Evolutionary conservation across 2,329 filamentous ascomycete genomes (phyloP).

Genomic region (Colletotrichum liaoningense): DNA sequence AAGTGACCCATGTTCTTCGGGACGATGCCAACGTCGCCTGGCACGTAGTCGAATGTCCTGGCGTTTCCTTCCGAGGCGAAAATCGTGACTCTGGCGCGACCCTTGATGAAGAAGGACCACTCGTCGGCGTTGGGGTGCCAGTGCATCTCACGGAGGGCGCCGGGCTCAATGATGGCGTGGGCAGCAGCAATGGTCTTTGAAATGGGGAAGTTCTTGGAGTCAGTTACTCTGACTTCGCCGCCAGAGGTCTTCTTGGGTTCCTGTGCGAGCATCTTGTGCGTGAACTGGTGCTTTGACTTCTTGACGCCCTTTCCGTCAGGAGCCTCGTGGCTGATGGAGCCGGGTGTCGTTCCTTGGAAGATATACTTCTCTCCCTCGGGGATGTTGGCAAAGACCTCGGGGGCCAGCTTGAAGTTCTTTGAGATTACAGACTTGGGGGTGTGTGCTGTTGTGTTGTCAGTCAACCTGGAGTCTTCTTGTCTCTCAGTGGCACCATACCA

Average conservation of each 20-base stretch:
- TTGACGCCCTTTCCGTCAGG: constrained; percentile 72
- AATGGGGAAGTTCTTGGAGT: constrained; percentile 79
- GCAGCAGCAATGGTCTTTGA: constrained; percentile 80
- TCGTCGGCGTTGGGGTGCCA: constrained; percentile 86
- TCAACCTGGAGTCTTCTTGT: too few relatives aligned
- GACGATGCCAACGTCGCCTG: constrained; percentile 82
- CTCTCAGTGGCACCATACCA: constrained; percentile 51
- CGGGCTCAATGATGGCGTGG: constrained; percentile 76
- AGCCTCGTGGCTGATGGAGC: constrained; percentile 72
- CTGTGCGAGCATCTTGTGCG: constrained; percentile 78
- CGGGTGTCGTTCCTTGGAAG: constrained; percentile 76
- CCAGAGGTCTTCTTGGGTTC: constrained; percentile 74
- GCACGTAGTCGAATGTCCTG: constrained; percentile 79
- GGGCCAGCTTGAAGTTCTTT: constrained; percentile 80
- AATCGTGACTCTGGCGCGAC: constrained; percentile 78
- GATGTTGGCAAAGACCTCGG: constrained; percentile 76
- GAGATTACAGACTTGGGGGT: constrained; percentile 78
- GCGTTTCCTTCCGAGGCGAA: constrained; percentile 77
- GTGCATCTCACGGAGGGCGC: constrained; percentile 82
- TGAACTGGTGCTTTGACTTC: constrained; percentile 76
- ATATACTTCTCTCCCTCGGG: constrained; percentile 80
- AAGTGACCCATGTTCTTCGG: constrained; percentile 84
- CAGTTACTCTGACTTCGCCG: constrained; percentile 78
- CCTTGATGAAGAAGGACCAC: constrained; percentile 83
- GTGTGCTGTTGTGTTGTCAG: constrained; percentile 59